Base-by-base conservation (phyloP, 805 yeast genomes). In the Schwanniomyces vanrijiae region DNA sequence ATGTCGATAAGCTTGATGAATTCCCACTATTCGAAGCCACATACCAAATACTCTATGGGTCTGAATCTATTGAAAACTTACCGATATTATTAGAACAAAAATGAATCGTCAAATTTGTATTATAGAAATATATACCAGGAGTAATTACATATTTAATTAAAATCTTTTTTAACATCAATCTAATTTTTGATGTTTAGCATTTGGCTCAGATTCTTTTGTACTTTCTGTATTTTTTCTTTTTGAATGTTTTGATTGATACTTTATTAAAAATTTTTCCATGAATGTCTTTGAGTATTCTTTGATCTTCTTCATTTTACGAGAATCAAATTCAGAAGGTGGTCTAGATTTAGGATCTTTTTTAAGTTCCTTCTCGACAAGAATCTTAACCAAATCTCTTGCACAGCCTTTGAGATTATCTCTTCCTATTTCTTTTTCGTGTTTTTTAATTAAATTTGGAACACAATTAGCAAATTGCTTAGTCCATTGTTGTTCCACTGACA, bases 21-120 rank as follows among this genome's bases (percentile, higher is more conserved):
- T 92, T 86, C 81, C 98, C 98, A 52, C 76, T 86, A 51, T 82
- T 86, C 59, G 81, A 77, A 54, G 84, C 88, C 39, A 90, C 95
- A 42, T 90, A 90, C 71, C 84, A 82, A 62, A 88, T 92, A 56
- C 81, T 90, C 47, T 90, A 82, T 69, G 90, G 88, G 51, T 78
- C 80, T 48, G 83, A 83, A 56, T 77, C 83, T 54, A 86, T 91
- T 67, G 84, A 84, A 53, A 82, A 82, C 58, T 77, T 91, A 58
- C 96, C 96, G 43, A 75, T 73, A 49, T 73, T 84, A 66, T 77
- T 86, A 56, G 90, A 84, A 45, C 22, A 18, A 18, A 33, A 47
- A 34, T 43, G 26, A 31, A 14, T 26, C 14, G 10, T 26, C 29
- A 9, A 14, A 21, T 24, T 13, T 24, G 19, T 21, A 24, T 38